Evolutionary conservation across 192 early-diverging fungal species (phyloP), one percentile per base, ranked within the genome.

Genomic region (Backusella sp.): DNA sequence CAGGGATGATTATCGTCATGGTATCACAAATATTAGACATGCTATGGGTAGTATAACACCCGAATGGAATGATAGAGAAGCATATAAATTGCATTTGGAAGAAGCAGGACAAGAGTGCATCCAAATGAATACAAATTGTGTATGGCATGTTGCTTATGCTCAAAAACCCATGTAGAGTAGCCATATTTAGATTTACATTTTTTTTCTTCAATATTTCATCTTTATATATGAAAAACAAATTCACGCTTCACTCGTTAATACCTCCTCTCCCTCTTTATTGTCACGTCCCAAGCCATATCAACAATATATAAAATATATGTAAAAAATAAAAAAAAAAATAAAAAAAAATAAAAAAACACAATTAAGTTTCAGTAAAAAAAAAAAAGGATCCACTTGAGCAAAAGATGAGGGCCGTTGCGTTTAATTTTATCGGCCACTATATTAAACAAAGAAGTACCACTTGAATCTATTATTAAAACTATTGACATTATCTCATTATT

Each of bases 1-100:
- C 42, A 74, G 73, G 73, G 73, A 74, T 41, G 59, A 74, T 46
- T 66, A 67, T 42, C 21, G 23, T 46, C 69, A 70, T 42, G 69
- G 39, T 30, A 30, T 21, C 34, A 74, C 34, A 9, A 42, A 74
- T 15, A 15, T 67, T 23, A 30, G 65, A 41, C 73, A 37, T 46
- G 41, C 49, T 26, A 42, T 74, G 19, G 65, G n/a, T 21, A 59
- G 26, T 8, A 42, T 34, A 9, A 67, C 37, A 17, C 59, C 73
- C 1, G 62, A 30, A 11, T 66, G 37, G 17, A 8, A 73, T 12
- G 71, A 59, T 59, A n/a, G 9, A 35, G 71, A 59, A 8, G 26
- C 56, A 34, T 39, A 30, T 46, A 44, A 65, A 36, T 7, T 46
- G 12, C 28, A 19, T 42, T 21, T 74, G 8, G 23, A 67, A 11